Conservation (phyloP, 1,284 basidiomycete species). For the Irpex sp. region DNA sequence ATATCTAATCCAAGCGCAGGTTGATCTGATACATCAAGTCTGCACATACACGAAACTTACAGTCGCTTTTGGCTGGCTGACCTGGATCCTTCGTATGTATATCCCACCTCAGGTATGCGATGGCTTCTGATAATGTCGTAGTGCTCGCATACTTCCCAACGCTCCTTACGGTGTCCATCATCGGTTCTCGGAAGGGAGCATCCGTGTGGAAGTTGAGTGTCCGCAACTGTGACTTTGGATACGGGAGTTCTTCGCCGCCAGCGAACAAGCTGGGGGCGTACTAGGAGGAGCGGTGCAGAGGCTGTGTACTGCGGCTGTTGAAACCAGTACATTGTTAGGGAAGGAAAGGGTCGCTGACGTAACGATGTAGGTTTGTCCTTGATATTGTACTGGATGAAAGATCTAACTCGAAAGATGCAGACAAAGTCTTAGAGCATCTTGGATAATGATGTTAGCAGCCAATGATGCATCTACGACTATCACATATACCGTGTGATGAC, state of each 20-base stretch:
- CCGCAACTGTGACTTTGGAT: conserved; percentile 8
- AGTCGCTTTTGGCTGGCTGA: conserved; percentile 14
- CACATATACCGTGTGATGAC: not conserved
- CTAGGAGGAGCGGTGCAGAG: too few relatives aligned
- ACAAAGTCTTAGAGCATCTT: not conserved
- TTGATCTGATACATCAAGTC: conserved; percentile 1
- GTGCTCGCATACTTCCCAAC: conserved; percentile 9
- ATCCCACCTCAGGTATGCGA: not conserved
- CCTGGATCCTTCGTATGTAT: conserved; percentile 10
- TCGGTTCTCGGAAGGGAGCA: conserved; percentile 5
- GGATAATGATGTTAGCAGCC: not conserved
- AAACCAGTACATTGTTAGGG: not conserved
- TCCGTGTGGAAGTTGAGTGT: conserved; percentile 13
- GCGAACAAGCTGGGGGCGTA: too few relatives aligned
- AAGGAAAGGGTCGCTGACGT: not conserved
- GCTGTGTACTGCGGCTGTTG: not conserved
- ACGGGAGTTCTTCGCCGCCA: conserved; percentile 1
- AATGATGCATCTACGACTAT: not conserved
- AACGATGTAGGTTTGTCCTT: not conserved
- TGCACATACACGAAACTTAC: conserved; percentile 10
- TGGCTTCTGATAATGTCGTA: not conserved
- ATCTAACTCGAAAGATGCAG: too few relatives aligned
- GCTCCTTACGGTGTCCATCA: conserved; percentile 9
- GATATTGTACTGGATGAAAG: too few relatives aligned
- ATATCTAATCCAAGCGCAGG: not conserved